Evolutionary conservation across 2,329 filamentous ascomycete species (phyloP), one percentile per base, ranked within the genome.

Genomic region (Dothideomycetidae sp.): DNA sequence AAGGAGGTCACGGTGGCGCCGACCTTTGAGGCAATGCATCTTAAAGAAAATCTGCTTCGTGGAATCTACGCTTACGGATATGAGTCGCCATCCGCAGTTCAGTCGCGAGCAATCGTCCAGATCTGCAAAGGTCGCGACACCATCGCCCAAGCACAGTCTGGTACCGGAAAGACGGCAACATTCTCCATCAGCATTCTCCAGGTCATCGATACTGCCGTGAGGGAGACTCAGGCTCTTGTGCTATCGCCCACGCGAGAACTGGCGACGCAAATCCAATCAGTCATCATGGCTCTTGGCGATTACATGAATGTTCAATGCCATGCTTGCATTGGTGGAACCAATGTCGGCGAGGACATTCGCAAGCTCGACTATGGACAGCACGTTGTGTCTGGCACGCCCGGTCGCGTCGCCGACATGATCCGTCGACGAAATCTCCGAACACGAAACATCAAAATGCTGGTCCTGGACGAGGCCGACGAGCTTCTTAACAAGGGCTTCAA

Each of bases 241-340:
- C 75, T 98, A 5, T 94, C 90, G 3, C 90, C 90, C 2, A 96
- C 88, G 13, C 84, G 90, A 56, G 90, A 98, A 71, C 69, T 98
- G 47, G 90, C 90, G 31, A 94, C 88, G 17, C 90, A 98, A 64
- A 98, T 98, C 47, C 90, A 98, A 64, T 93, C 84, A 23, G 90
- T 98, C 42, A 81, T 98, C 50, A 93, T 96, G 77, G 90, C 90
- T n/a, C 74, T 98, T n/a, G 90, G 90, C 48, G 90, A 98, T 62
- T 98, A 94, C 69, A 96, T 98, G 90, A 94, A 94, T 56, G 84
- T 98, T 3, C 86, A 98, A 63, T 98, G 90, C 64, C 90, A 98
- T 54, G 88, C 90, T 42, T 98, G 90, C 62, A 96, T 98, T 53
- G 90, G 90, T 49, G 90, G 90, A 43, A 98, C 90, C 48, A 96